phyloP scores from a whole-genome alignment of 2,329 filamentous ascomycete genomes.

The Colletotrichum lupini region DNA sequence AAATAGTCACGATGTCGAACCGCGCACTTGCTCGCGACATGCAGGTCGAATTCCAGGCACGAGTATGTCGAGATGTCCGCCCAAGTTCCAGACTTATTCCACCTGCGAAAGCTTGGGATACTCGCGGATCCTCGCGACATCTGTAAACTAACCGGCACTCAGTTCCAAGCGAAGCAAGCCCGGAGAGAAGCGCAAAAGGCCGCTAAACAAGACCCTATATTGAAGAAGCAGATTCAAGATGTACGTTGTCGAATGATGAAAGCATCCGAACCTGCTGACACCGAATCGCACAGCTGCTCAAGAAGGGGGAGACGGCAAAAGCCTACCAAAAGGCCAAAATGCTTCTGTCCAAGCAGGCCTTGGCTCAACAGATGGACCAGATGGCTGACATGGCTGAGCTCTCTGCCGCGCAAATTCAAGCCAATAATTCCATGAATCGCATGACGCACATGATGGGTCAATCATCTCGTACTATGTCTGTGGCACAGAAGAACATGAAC shows the following conservation, averaged over 20 bases:
- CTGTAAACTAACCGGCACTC: neutral
- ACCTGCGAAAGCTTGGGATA: neutral
- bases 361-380: slow-evolving; percentile 72
- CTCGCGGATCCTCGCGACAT: neutral
- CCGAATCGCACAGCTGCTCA: slow-evolving; percentile 56
- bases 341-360: slow-evolving; percentile 70
- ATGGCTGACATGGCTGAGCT: slow-evolving; percentile 74
- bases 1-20: slow-evolving; percentile 61
- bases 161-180: slow-evolving; percentile 72
- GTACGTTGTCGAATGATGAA: slow-evolving; percentile 38
- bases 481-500: slow-evolving; percentile 68
- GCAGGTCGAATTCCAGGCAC: slow-evolving; percentile 72
- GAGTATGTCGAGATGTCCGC: slow-evolving; percentile 48
- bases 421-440: slow-evolving; percentile 73
- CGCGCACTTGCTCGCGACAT: slow-evolving; percentile 69
- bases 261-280: neutral
- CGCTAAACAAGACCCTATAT: slow-evolving; percentile 68
- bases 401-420: slow-evolving; percentile 70
- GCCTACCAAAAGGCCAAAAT: slow-evolving; percentile 73
- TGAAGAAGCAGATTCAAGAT: slow-evolving; percentile 73
- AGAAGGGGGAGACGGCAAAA: slow-evolving; percentile 72
- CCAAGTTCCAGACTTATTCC: neutral
- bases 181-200: slow-evolving; percentile 71
- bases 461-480: slow-evolving; percentile 67
- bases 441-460: slow-evolving; percentile 74